A percentile compares a stretch with the other conserved stretches of the same genome.
These are phyloP conservation scores for Colletotrichum gloeosporioides DNA, from an alignment of 2,329 filamentous ascomycete species.

Conservation along the genomic window DNA sequence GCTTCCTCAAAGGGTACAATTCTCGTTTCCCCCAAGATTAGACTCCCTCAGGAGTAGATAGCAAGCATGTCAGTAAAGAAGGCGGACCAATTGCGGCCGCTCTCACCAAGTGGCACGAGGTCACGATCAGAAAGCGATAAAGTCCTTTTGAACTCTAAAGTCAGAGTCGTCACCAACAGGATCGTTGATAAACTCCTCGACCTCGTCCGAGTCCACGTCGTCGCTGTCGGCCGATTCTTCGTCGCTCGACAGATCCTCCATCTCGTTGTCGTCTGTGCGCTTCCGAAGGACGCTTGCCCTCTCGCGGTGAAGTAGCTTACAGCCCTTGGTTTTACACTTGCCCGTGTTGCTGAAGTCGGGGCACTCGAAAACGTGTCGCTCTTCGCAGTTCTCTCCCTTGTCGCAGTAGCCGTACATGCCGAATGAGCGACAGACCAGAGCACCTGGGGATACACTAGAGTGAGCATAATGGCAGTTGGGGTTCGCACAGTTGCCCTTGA, in stretches of 20 bases:
- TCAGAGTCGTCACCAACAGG: constrained; percentile 60
- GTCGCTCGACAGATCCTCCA: constrained; percentile 79
- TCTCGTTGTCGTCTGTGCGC: constrained; percentile 58
- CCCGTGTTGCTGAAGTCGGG: constrained; percentile 94
- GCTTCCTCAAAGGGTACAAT: neutral
- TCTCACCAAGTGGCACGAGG: constrained; percentile 6
- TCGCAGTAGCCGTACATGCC: constrained; percentile 89
- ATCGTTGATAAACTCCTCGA: constrained; percentile 68
- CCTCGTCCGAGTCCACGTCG: constrained; percentile 79
- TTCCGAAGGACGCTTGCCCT: constrained; percentile 81
- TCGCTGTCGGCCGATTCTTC: constrained; percentile 76
- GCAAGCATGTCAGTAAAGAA: constrained; percentile 20
- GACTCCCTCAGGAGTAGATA: constrained; percentile 8
- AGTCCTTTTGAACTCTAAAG: constrained; percentile 65
- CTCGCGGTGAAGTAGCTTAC: constrained; percentile 86
- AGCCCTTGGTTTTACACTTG: constrained; percentile 79
- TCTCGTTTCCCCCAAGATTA: neutral
- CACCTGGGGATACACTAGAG: constrained; percentile 75
- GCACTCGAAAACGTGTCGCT: constrained; percentile 91
- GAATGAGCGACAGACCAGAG: constrained; percentile 84
- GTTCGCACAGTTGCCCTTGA: constrained; percentile 89
- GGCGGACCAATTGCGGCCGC: neutral
- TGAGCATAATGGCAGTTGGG: constrained; percentile 87
- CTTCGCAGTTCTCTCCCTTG: constrained; percentile 76
- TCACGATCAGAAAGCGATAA: constrained; percentile 48